phyloP scores from a whole-genome alignment of 1,284 basidiomycete genomes.

The Boletus mariae region DNA sequence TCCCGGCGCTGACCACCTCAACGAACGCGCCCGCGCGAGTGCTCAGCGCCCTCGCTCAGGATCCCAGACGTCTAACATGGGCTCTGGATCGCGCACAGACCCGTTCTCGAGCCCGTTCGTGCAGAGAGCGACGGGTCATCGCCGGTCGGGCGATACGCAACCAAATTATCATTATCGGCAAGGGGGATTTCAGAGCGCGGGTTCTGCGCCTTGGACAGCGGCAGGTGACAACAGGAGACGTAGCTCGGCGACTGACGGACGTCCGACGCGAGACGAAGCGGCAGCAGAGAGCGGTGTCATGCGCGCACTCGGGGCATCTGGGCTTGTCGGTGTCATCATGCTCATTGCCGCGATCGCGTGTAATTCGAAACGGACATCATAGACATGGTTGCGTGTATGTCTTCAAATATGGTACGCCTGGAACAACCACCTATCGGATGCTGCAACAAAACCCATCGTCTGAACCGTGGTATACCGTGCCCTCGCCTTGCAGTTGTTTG shows the following conservation, averaged over 20 bases:
- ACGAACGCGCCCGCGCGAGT: constrained; percentile 11
- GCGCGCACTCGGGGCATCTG: constrained; percentile 30
- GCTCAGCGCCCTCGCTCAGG: neutral
- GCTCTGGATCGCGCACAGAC: constrained; percentile 11
- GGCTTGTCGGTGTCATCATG: constrained; percentile 26
- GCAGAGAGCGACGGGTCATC: constrained; percentile 27
- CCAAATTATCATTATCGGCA: neutral
- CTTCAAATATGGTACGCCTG: neutral
- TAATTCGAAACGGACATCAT: constrained; percentile 14
- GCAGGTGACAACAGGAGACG: constrained; percentile 1
- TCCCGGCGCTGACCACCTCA: neutral
- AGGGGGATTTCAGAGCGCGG: constrained; percentile 2
- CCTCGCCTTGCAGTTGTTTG: too few species aligned
- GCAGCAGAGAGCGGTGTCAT: constrained; percentile 23
- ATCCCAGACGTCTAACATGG: neutral
- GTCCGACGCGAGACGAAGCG: constrained; percentile 23
- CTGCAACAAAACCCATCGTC: too few species aligned
- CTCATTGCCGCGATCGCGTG: constrained; percentile 20
- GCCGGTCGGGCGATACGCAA: neutral
- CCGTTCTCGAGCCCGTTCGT: constrained; percentile 27
- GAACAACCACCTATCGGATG: too few species aligned
- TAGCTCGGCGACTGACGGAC: neutral
- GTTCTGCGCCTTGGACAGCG: constrained; percentile 1
- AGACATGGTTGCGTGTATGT: constrained; percentile 2
- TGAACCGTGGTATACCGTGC: too few species aligned